Conservation (phyloP, 345 rosid species). For the Moricandia arvensis region DNA sequence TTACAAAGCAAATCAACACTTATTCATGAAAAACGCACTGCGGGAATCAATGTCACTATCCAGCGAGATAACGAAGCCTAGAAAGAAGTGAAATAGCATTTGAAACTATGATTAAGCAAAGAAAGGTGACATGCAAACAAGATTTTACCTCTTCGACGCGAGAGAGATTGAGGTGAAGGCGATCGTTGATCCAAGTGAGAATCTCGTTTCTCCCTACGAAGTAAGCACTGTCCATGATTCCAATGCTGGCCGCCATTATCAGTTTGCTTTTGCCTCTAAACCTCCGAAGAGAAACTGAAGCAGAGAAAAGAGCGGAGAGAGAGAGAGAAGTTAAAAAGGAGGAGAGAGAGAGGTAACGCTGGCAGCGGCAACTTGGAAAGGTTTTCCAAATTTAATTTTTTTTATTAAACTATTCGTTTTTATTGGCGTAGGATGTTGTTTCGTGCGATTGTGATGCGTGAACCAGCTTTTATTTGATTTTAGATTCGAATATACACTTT, state of each 20-base stretch:
- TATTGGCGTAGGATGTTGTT: background rate
- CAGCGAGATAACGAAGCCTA: background rate
- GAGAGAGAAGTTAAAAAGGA: slow-evolving; percentile 5
- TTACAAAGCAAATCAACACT: slow-evolving; percentile 8
- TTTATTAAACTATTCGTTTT: background rate
- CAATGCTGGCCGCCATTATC: slow-evolving; percentile 79
- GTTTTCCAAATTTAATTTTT: slow-evolving; percentile 28
- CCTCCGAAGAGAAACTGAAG: slow-evolving; percentile 16
- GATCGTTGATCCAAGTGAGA: slow-evolving; percentile 80
- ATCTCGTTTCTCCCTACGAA: slow-evolving; percentile 96
- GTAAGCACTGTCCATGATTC: slow-evolving; percentile 96
- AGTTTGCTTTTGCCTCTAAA: background rate
- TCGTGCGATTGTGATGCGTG: background rate
- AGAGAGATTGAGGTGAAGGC: slow-evolving; percentile 86
- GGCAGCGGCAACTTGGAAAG: slow-evolving; percentile 29
- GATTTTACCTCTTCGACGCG: slow-evolving; percentile 74
- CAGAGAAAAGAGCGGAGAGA: slow-evolving; percentile 1
- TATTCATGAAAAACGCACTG: background rate
- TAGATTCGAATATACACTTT: background rate
- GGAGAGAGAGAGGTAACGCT: slow-evolving; percentile 16
- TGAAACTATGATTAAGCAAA: background rate
- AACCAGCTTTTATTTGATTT: background rate
- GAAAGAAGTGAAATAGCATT: background rate
- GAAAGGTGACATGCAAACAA: slow-evolving; percentile 14
- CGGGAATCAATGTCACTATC: background rate